Evolutionary conservation across 192 early-diverging fungal genomes (phyloP), one percentile per base, ranked within the genome.

Genomic region (Entomortierella parvispora): DNA sequence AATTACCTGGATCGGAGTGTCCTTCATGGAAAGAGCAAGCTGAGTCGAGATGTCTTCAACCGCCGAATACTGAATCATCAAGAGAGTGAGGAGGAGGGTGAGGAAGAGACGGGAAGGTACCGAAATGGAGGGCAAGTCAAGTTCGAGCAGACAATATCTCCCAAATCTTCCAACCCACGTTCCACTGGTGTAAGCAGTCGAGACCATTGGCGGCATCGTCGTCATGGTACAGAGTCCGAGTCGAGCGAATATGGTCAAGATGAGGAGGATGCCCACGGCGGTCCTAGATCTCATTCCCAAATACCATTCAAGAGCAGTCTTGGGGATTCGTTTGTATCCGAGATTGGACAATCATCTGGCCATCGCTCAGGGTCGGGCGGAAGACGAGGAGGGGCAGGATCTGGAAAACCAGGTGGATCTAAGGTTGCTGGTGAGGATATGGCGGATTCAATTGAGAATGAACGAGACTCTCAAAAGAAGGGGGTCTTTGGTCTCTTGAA

Each of bases 401-500:
- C 34, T 26, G 42, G 44, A 20, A 51, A 50, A 32, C 50, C 17
- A 22, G 17, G 62, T 17, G 32, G 17, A 18, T 33, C 28, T 25
- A 40, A 25, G 37, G n/a, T 28, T 25, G 51, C 46, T 28, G 56
- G 28, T 20, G 77, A 78, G 15, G 71, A 82, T 22, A 33, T 83
- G 32, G 68, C 68, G 37, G 81, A 80, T 46, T 68, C 65, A 22
- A 69, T 63, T 18, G 64, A 71, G 42, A 42, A 76, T 43, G 68
- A 78, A 26, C 74, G 55, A 34, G 76, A 68, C 69, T 61, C 50
- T 18, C 57, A 54, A 54, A 77, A 60, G 56, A 70, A 64, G 68
- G 85, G 83, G 17, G 67, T 87, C 46, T 68, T 83, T 69, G 85
- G 83, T 0, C 53, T 89, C 18, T 61, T 89, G 25, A 87, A 87